These are phyloP conservation scores for Lycium barbarum DNA, from an alignment of 257 asterid genomes.

Conservation along the genomic window DNA sequence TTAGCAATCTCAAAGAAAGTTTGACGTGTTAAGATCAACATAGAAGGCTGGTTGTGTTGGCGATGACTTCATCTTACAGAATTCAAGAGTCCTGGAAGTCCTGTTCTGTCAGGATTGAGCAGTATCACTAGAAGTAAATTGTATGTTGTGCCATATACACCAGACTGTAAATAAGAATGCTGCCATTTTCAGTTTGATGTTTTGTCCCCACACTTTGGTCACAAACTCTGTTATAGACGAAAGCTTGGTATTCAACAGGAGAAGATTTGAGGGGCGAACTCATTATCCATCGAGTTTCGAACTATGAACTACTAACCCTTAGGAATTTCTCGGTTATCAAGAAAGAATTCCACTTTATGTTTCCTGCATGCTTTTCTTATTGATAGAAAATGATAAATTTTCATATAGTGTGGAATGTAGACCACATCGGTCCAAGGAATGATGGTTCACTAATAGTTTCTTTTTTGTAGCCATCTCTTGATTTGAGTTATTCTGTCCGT, in stretches of 20 bases:
- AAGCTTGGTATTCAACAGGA: background rate
- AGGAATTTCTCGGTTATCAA: background rate
- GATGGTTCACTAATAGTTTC: background rate
- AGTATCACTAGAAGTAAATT: background rate
- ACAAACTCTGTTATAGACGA: background rate
- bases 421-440: background rate
- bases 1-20: background rate
- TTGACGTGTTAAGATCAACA: background rate
- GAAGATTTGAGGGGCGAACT: background rate
- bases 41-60: background rate
- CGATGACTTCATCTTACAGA: background rate
- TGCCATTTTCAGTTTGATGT: background rate
- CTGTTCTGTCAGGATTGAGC: background rate
- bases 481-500: background rate
- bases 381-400: background rate
- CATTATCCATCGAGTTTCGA: background rate
- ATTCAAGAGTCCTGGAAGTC: background rate
- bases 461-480: background rate
- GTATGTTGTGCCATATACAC: conserved; percentile 5
- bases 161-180: background rate
- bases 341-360: background rate
- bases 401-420: background rate
- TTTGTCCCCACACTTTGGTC: background rate
- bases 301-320: background rate
- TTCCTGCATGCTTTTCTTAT: background rate